Evolutionary conservation across 495 filamentous ascomycete genomes (phyloP).

Genomic region (Pseudoneurospora amorphoporcata): DNA sequence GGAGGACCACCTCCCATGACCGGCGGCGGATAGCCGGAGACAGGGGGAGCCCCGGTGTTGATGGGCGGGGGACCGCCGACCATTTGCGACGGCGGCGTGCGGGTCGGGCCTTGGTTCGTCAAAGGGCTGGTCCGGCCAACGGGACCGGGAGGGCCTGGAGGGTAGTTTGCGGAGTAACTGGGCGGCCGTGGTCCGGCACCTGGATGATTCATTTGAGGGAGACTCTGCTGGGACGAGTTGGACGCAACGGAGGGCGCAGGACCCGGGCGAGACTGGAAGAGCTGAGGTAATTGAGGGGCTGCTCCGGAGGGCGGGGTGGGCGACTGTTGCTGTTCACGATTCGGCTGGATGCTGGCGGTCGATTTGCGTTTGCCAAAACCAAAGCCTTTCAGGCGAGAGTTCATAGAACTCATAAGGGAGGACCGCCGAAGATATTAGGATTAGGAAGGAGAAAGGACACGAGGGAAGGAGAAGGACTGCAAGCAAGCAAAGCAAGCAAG

Average conservation of each 20-base stretch:
- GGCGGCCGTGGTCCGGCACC: slow-evolving; percentile 54
- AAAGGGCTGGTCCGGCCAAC: slow-evolving; percentile 41
- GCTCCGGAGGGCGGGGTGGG: slow-evolving; percentile 24
- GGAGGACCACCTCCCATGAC: slow-evolving; percentile 44
- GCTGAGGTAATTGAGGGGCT: slow-evolving; percentile 37
- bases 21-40: slow-evolving; percentile 42
- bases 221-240: slow-evolving; percentile 38
- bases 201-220: slow-evolving; percentile 46
- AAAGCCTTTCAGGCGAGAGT: slow-evolving; percentile 50
- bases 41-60: slow-evolving; percentile 49
- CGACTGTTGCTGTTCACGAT: slow-evolving; percentile 3
- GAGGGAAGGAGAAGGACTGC: slow-evolving; percentile 10
- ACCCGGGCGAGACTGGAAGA: slow-evolving; percentile 31
- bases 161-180: slow-evolving; percentile 60
- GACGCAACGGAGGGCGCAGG: slow-evolving; percentile 33
- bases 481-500: slow-evolving; percentile 8
- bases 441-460: slow-evolving; percentile 11
- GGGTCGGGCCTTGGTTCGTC: slow-evolving; percentile 34
- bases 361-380: slow-evolving; percentile 47
- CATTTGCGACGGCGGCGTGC: slow-evolving; percentile 50
- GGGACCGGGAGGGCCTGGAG: slow-evolving; percentile 41
- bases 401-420: slow-evolving; percentile 52
- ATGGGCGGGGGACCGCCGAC: slow-evolving; percentile 62
- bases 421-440: slow-evolving; percentile 8
- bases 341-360: slow-evolving; percentile 33